phyloP scores from a whole-genome alignment of 2,329 filamentous ascomycete genomes.

The Rhynchosporium secalis region DNA sequence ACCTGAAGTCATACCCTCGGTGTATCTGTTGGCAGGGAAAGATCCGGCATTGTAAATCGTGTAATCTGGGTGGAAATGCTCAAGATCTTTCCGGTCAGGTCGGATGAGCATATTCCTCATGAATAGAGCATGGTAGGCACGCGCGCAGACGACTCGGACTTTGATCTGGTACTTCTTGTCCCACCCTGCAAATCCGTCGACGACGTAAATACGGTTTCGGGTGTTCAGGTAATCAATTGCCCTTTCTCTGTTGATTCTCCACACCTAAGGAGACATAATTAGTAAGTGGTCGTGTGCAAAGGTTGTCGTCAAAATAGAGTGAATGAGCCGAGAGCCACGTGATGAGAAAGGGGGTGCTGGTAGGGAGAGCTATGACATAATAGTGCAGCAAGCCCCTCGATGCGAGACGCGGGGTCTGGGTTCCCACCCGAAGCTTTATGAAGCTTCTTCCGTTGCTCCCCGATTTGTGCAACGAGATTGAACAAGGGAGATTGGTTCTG shows the following conservation, averaged over 20 bases:
- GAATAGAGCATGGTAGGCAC: conserved; percentile 99
- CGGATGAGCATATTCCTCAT: conserved; percentile 99
- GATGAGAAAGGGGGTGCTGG: conserved; percentile 19
- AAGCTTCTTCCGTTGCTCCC: conserved; percentile 7
- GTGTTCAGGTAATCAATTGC: conserved; percentile 99
- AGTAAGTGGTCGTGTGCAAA: conserved; percentile 19
- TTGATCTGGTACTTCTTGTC: conserved; percentile 97
- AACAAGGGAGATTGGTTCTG: not conserved
- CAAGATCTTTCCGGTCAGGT: conserved; percentile 84
- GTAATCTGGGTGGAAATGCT: conserved; percentile 98
- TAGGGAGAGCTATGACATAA: conserved; percentile 30
- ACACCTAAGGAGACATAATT: conserved; percentile 65
- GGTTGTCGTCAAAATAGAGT: conserved; percentile 21
- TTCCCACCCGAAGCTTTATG: conserved; percentile 9
- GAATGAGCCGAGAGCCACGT: conserved; percentile 22
- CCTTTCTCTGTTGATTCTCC: conserved; percentile 99
- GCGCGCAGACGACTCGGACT: conserved; percentile 96
- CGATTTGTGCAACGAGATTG: not conserved
- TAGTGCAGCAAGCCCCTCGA: conserved; percentile 25
- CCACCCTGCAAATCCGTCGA: conserved; percentile 97
- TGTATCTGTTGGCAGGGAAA: conserved; percentile 98
- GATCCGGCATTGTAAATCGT: conserved; percentile 99
- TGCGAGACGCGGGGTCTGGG: conserved; percentile 31
- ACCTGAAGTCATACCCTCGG: conserved; percentile 96
- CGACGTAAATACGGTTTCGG: conserved; percentile 95